These are phyloP conservation scores for Boletus reticulatus DNA, from an alignment of 768 basidiomycete species.

Conservation along the genomic window DNA sequence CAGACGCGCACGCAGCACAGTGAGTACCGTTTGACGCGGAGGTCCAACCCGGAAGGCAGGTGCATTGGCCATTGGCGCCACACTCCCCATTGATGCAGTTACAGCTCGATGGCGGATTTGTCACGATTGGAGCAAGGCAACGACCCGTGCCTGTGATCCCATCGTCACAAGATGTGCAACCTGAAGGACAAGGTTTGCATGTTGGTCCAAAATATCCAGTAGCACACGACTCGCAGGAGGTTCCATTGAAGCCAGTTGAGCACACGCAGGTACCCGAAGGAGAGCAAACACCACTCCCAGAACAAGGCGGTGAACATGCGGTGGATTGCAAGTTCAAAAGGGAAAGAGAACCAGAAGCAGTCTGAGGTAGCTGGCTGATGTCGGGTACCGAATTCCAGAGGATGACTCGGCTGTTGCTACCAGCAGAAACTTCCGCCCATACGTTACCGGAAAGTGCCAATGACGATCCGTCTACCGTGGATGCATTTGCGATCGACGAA, in stretches of 20 bases:
- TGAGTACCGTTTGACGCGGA: slow-evolving; percentile 68
- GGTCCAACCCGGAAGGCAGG: slow-evolving; percentile 77
- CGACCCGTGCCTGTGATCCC: slow-evolving; percentile 76
- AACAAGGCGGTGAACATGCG: slow-evolving; percentile 73
- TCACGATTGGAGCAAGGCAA: slow-evolving; percentile 54
- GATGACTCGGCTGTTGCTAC: slow-evolving; percentile 58
- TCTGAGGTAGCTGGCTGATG: slow-evolving; percentile 59
- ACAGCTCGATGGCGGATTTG: slow-evolving; percentile 62
- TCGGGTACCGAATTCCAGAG: slow-evolving; percentile 83
- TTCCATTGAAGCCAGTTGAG: slow-evolving; percentile 69
- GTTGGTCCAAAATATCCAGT: slow-evolving; percentile 71
- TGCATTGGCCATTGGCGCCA: slow-evolving; percentile 62
- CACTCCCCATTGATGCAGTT: slow-evolving; percentile 85
- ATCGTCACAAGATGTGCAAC: slow-evolving; percentile 72
- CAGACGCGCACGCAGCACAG: slow-evolving; percentile 70
- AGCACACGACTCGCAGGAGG: slow-evolving; percentile 77
- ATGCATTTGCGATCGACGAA: slow-evolving; percentile 43
- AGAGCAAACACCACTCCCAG: slow-evolving; percentile 70
- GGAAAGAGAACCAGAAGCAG: slow-evolving; percentile 47
- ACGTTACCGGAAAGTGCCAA: slow-evolving; percentile 66
- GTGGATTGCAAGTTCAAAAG: slow-evolving; percentile 72
- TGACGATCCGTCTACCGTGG: slow-evolving; percentile 53
- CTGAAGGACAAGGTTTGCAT: slow-evolving; percentile 68
- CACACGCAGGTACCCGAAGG: slow-evolving; percentile 71
- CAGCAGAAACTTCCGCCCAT: slow-evolving; percentile 63